Evolutionary conservation across 306 rosid species (phyloP).

Genomic region (Lathyrus aphaca): DNA sequence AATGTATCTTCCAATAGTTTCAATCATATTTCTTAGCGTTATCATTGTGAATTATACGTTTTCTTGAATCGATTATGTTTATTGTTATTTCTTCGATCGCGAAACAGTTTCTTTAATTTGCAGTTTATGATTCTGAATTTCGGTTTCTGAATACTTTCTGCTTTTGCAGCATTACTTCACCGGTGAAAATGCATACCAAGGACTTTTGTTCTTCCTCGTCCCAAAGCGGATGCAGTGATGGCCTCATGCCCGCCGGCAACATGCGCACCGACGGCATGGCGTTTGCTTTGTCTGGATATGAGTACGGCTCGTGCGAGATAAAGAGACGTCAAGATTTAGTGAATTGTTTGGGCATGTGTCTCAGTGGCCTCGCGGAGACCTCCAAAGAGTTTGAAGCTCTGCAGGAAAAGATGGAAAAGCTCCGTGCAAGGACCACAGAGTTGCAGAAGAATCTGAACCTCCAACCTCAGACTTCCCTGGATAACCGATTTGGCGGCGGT

Average conservation of each 20-base stretch:
- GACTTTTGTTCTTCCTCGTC: slow-evolving; percentile 49
- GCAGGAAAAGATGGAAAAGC: slow-evolving; percentile 33
- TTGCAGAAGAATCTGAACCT: slow-evolving; percentile 54
- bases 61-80: slow-evolving; percentile 37
- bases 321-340: slow-evolving; percentile 88
- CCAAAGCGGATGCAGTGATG: slow-evolving; percentile 44
- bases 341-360: slow-evolving; percentile 43
- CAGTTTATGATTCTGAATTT: neutral
- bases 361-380: too few relatives aligned
- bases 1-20: neutral
- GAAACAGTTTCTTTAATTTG: neutral
- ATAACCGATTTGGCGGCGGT: slow-evolving; percentile 41
- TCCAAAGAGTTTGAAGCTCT: too few relatives aligned
- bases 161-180: slow-evolving; percentile 24
- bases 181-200: slow-evolving; percentile 51
- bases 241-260: slow-evolving; percentile 40
- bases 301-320: slow-evolving; percentile 51
- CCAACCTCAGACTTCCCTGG: slow-evolving; percentile 58
- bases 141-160: slow-evolving; percentile 1
- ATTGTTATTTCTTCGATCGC: slow-evolving; percentile 2
- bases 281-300: slow-evolving; percentile 40
- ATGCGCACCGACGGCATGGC: slow-evolving; percentile 39
- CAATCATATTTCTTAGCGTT: neutral
- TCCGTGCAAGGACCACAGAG: too few relatives aligned
- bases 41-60: neutral